Percentiles rank a stretch among this genome's conserved stretches.
Conservation (phyloP, 163 green algal species). For the Volvox carteri region DNA sequence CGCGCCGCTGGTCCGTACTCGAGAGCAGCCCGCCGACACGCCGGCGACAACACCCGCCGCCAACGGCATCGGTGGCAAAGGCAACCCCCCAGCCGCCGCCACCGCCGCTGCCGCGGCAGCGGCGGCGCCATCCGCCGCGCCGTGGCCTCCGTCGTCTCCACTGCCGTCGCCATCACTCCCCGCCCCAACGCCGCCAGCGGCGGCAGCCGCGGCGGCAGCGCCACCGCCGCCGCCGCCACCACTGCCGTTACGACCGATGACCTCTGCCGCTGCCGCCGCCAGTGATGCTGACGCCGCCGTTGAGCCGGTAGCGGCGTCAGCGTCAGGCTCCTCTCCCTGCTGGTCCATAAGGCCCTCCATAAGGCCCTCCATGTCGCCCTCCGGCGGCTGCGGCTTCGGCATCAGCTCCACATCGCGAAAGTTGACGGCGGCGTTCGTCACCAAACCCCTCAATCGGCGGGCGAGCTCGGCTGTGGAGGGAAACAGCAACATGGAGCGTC, state of each 20-base stretch:
- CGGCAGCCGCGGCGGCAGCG: background rate
- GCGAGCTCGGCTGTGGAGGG: background rate
- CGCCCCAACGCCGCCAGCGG: background rate
- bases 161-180: background rate
- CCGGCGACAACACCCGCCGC: background rate
- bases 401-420: slow-evolving; percentile 46
- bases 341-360: slow-evolving; percentile 26
- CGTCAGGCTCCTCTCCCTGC: slow-evolving; percentile 14
- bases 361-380: background rate
- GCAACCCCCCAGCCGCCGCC: background rate
- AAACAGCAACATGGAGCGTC: background rate
- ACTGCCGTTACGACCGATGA: background rate
- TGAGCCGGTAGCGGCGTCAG: slow-evolving; percentile 22
- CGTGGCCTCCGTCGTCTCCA: background rate
- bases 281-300: background rate
- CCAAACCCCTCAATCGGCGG: slow-evolving; percentile 1
- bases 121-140: too few relatives aligned
- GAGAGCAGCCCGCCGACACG: background rate
- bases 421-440: slow-evolving; percentile 17
- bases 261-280: background rate
- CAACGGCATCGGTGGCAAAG: background rate
- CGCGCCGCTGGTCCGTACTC: background rate
- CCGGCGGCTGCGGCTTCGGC: background rate
- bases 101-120: background rate
- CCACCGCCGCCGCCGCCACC: background rate